phyloP scores from a whole-genome alignment of 176 grass and related monocot species.

The Triticum timopheevii region DNA sequence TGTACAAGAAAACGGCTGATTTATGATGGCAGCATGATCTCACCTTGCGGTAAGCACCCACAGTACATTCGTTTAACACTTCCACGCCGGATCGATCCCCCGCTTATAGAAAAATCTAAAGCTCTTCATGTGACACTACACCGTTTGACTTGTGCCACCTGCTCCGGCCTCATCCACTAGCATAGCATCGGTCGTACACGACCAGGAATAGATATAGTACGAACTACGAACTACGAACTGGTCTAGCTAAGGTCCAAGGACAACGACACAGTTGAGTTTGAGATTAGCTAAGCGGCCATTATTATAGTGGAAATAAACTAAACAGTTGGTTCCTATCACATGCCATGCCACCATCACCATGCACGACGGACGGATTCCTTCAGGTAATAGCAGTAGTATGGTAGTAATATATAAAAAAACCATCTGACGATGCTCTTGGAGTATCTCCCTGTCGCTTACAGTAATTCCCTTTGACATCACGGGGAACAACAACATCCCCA shows the following conservation, averaged over 20 bases:
- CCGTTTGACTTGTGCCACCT: conserved; percentile 51
- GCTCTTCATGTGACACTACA: conserved; percentile 12
- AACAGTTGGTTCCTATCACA: no score
- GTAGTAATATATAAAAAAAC: background rate
- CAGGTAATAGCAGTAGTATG: background rate
- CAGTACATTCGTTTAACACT: background rate
- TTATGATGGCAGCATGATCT: conserved; percentile 26
- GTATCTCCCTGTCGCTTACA: background rate
- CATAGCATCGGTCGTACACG: background rate
- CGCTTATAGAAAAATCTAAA: background rate
- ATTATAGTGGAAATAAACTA: background rate
- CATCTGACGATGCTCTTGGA: background rate
- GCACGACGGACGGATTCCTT: background rate
- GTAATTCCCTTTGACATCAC: background rate
- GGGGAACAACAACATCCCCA: background rate
- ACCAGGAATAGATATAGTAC: conserved; percentile 6
- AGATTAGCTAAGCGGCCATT: background rate
- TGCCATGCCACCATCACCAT: background rate
- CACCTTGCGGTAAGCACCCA: background rate
- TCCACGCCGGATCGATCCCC: background rate
- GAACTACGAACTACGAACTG: background rate
- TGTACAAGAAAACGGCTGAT: no score
- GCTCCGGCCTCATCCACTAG: conserved; percentile 24
- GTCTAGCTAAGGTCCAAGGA: conserved; percentile 16
- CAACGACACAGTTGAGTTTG: background rate